Evolutionary conservation across 805 yeast genomes (phyloP).

Genomic region (Myxozyma udenii): DNA sequence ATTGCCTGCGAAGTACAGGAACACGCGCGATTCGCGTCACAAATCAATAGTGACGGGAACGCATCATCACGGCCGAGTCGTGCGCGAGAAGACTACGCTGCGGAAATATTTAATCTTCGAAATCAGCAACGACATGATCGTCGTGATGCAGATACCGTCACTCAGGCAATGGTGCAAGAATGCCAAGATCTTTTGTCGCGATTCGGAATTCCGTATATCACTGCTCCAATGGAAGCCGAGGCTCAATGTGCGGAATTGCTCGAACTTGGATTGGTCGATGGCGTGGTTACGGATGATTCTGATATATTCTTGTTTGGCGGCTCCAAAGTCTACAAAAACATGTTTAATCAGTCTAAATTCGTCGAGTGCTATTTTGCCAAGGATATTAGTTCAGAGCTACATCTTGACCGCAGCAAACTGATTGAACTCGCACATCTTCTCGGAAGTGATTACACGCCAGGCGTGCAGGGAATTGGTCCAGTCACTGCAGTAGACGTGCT

Average conservation of each 20-base stretch:
- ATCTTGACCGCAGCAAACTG: constrained; percentile 59
- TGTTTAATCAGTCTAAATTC: constrained; percentile 89
- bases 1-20: constrained; percentile 69
- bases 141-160: constrained; percentile 89
- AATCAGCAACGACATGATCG: constrained; percentile 63
- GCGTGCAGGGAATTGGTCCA: constrained; percentile 90
- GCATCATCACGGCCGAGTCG: background rate
- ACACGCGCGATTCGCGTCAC: constrained; percentile 57
- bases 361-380: constrained; percentile 75
- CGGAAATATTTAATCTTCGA: constrained; percentile 46
- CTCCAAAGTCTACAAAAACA: constrained; percentile 71
- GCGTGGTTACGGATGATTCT: constrained; percentile 94
- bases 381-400: constrained; percentile 61
- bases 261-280: constrained; percentile 76
- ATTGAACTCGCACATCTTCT: constrained; percentile 78
- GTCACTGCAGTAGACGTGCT: constrained; percentile 86
- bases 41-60: constrained; percentile 2
- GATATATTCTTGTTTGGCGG: constrained; percentile 96
- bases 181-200: constrained; percentile 82
- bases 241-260: constrained; percentile 91
- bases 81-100: constrained; percentile 28
- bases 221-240: constrained; percentile 99
- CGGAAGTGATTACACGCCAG: constrained; percentile 95
- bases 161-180: constrained; percentile 78
- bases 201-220: constrained; percentile 90